Conservation (phyloP, 2,329 filamentous ascomycete genomes). For the Macroventuria anomochaeta region DNA sequence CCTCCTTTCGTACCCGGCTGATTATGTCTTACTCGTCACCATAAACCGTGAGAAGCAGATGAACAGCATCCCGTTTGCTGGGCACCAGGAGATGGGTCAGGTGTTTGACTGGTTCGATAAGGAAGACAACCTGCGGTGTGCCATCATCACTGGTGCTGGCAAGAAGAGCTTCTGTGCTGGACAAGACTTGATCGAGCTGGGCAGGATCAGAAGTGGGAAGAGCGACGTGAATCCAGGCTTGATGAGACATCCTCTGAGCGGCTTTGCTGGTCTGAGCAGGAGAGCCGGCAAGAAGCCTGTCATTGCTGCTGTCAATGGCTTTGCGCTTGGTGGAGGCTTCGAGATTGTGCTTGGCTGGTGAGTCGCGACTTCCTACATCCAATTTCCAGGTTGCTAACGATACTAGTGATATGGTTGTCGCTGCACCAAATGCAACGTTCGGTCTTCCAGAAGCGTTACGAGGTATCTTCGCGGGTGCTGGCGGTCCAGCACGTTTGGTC, state of each 20-base stretch:
- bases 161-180: conserved; percentile 63
- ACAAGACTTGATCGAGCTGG: conserved; percentile 59
- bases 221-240: conserved; percentile 32
- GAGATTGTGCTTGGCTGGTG: conserved; percentile 64
- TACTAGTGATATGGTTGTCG: conserved; percentile 59
- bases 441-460: conserved; percentile 62
- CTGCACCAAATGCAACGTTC: conserved; percentile 59
- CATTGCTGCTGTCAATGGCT: conserved; percentile 66
- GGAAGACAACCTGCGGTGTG: conserved; percentile 57
- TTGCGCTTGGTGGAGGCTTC: conserved; percentile 64
- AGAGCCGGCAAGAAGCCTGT: conserved; percentile 66
- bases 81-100: conserved; percentile 57
- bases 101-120: conserved; percentile 63
- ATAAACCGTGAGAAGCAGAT: conserved; percentile 59
- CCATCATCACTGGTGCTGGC: conserved; percentile 58
- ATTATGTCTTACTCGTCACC: conserved; percentile 59
- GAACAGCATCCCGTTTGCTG: conserved; percentile 53
- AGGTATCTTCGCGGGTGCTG: conserved; percentile 62
- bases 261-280: conserved; percentile 63
- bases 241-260: conserved; percentile 53
- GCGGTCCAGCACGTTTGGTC: conserved; percentile 60
- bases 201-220: conserved; percentile 38
- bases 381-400: too few species aligned
- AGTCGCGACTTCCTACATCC: too few species aligned
- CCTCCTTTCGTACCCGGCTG: conserved; percentile 55